A percentile compares a stretch with the other conserved stretches of the same genome.
Evolutionary conservation across 2,329 filamentous ascomycete species (phyloP).

Genomic region (Fusarium penzigii): DNA sequence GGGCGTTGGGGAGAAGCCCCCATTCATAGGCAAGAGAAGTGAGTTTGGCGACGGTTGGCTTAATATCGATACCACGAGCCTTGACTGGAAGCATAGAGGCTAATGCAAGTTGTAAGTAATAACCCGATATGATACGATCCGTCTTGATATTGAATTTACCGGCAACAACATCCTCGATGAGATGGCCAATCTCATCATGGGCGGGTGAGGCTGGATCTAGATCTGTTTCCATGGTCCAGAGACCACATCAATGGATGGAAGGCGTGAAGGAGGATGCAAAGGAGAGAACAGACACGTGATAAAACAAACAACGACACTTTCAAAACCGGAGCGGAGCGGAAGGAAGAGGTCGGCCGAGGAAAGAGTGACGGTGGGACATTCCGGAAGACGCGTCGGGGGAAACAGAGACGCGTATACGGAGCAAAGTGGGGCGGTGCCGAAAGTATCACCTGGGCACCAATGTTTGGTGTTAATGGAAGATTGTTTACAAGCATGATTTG

Average conservation of each 20-base stretch:
- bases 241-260: not conserved
- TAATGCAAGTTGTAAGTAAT: slow-evolving; percentile 28
- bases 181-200: slow-evolving; percentile 36
- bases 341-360: not conserved
- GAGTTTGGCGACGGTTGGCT: slow-evolving; percentile 64
- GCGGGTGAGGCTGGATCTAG: slow-evolving; percentile 28
- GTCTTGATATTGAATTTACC: slow-evolving; percentile 21
- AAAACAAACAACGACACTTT: not conserved
- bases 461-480: too few species aligned
- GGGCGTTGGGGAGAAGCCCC: slow-evolving; percentile 62
- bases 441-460: not conserved
- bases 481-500: too few species aligned
- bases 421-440: slow-evolving; percentile 12
- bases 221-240: slow-evolving; percentile 13
- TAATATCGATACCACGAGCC: slow-evolving; percentile 62
- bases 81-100: slow-evolving; percentile 65
- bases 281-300: not conserved
- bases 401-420: slow-evolving; percentile 21
- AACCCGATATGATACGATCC: not conserved
- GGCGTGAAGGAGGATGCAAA: not conserved
- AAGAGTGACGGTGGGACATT: slow-evolving; percentile 15
- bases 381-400: slow-evolving; percentile 23
- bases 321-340: slow-evolving; percentile 17
- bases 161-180: slow-evolving; percentile 40
- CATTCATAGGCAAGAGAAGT: slow-evolving; percentile 64